Percentiles rank a stretch among this genome's conserved stretches.
Conservation (phyloP, 2,329 filamentous ascomycete genomes). For the Colletotrichum somersetense region DNA sequence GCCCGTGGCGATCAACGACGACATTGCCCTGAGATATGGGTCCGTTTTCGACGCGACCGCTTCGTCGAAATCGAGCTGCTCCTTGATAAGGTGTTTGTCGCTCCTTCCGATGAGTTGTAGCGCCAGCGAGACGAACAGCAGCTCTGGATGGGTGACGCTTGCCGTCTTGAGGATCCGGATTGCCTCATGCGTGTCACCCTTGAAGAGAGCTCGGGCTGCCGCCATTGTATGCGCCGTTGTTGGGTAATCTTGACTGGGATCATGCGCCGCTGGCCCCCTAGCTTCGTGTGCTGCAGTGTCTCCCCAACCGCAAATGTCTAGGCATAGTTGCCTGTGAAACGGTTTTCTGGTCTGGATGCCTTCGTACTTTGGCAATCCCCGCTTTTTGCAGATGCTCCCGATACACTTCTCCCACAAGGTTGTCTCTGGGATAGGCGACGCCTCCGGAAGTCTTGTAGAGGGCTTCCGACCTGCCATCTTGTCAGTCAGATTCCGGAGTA, state of each 20-base stretch:
- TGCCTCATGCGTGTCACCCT: constrained; percentile 76
- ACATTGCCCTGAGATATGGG: constrained; percentile 83
- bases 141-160: constrained; percentile 71
- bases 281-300: constrained; percentile 56
- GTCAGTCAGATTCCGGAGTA: constrained; percentile 36
- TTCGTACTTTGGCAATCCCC: constrained; percentile 72
- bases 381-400: constrained; percentile 72
- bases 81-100: constrained; percentile 58
- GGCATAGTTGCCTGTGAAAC: constrained; percentile 79
- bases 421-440: constrained; percentile 60
- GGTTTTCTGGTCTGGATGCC: constrained; percentile 74
- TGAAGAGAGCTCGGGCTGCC: constrained; percentile 81
- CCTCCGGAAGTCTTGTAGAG: constrained; percentile 61
- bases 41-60: constrained; percentile 75
- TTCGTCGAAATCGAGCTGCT: constrained; percentile 70
- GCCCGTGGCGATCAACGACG: constrained; percentile 80
- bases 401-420: constrained; percentile 73
- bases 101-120: constrained; percentile 72
- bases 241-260: constrained; percentile 61
- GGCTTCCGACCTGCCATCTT: constrained; percentile 60
- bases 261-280: constrained; percentile 50
- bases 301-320: constrained; percentile 82
- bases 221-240: constrained; percentile 76
- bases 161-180: constrained; percentile 77
- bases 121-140: constrained; percentile 76